Evolutionary conservation across 2,329 filamentous ascomycete genomes (phyloP).

Genomic region (Fusarium proliferatum): DNA sequence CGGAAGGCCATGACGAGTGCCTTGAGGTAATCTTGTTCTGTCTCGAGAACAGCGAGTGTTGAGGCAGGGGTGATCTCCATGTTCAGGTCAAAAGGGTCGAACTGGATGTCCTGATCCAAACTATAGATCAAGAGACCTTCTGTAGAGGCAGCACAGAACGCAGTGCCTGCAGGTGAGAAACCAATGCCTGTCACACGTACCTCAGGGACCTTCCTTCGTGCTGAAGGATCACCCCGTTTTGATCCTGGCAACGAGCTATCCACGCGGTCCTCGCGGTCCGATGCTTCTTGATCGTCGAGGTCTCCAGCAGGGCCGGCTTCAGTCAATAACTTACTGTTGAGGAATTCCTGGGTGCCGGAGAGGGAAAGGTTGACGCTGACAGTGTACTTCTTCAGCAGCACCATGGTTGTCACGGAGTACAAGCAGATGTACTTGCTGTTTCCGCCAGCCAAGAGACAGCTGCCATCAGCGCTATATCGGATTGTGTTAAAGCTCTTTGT

Average conservation of each 20-base stretch:
- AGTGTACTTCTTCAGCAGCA: constrained; percentile 93
- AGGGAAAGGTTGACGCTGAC: constrained; percentile 96
- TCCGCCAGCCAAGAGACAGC: constrained; percentile 87
- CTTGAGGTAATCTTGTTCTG: constrained; percentile 84
- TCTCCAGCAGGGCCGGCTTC: constrained; percentile 87
- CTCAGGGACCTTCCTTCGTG: constrained; percentile 79
- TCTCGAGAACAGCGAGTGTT: constrained; percentile 75
- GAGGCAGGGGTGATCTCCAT: constrained; percentile 91
- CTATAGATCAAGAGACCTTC: constrained; percentile 96
- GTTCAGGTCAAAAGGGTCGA: constrained; percentile 96
- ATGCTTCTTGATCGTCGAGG: constrained; percentile 89
- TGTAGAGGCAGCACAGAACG: constrained; percentile 94
- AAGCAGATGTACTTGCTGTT: constrained; percentile 99
- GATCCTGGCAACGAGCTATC: constrained; percentile 86
- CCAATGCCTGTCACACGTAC: constrained; percentile 86
- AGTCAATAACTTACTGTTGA: constrained; percentile 91
- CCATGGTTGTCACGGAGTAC: constrained; percentile 93
- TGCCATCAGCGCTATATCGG: constrained; percentile 91
- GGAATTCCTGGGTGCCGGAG: constrained; percentile 94
- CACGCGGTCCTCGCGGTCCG: constrained; percentile 85
- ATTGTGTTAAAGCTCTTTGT: constrained; percentile 93
- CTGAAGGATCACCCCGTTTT: constrained; percentile 85
- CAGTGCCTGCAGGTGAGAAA: constrained; percentile 88
- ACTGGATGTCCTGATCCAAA: constrained; percentile 83
- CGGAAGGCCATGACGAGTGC: constrained; percentile 97